Base-by-base conservation (phyloP, 73 alveolate species). In the Stentor coeruleus region DNA sequence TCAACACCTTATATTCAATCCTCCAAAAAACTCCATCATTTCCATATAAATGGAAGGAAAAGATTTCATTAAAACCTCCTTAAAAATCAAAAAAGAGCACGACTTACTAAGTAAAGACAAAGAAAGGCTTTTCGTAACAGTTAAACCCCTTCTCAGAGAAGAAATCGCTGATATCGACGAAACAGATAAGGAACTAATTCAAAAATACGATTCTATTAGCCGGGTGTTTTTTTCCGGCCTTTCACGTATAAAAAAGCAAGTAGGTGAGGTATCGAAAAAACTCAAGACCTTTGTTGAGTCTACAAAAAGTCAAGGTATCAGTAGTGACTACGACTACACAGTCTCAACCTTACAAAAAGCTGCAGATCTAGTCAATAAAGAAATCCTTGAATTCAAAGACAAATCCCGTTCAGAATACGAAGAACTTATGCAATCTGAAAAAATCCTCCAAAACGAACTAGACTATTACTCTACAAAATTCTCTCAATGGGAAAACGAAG, bases 401-500 rank as follows among this genome's bases (percentile, higher is more conserved):
- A 31, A 37, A 14, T 28, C 20, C 37, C 1, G 79, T 2, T 14
- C 33, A 11, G 79, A 66, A 37, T 66, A 28, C 37, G 79, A 66
- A 31, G 37, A 66, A 37, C 79, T 66, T 66, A 15, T 26, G 0
- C 79, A 66, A 66, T 20, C 20, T 11, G 79, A 66, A 33, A 66
- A 66, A 33, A 15, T 31, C 36, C 2, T 66, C 1, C 15, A 20
- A 0, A 66, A 20, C 1, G 79, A 66, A 2, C n/a, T 66, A 26
- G 79, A 66, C 41, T 31, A 66, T 1, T 31, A 20, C 0, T 37
- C 79, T 28, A 26, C n/a, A 40, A 66, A 66, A 40, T 66, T 66
- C 37, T 20, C n/a, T 20, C 79, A 66, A 31, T 66, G 79, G 79
- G 79, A 66, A 66, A 66, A 33, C 33, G 79, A 66, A 31, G 40